phyloP scores from a whole-genome alignment of 805 yeast species.

The Candida saitoana region DNA sequence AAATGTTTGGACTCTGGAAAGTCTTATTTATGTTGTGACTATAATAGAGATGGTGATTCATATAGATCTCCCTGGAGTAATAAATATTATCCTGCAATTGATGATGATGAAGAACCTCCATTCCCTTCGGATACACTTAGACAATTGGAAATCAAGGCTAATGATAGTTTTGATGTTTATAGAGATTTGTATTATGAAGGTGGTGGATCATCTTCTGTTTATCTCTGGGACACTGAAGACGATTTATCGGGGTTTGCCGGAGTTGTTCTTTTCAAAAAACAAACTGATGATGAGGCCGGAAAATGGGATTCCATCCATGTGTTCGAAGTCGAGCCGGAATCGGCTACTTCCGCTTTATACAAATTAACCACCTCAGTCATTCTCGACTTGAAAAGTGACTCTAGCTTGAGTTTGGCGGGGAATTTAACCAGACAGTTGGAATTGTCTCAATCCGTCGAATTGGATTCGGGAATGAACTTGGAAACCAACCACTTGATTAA shows the following conservation, averaged over 20 bases:
- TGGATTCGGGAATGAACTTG: slow-evolving; percentile 32
- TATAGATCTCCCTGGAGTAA: slow-evolving; percentile 90
- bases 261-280: slow-evolving; percentile 79
- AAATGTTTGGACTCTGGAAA: slow-evolving; percentile 56
- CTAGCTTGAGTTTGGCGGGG: slow-evolving; percentile 55
- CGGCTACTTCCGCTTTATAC: slow-evolving; percentile 44
- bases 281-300: slow-evolving; percentile 46
- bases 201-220: slow-evolving; percentile 76
- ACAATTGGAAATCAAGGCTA: slow-evolving; percentile 72
- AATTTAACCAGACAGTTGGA: slow-evolving; percentile 81
- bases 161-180: slow-evolving; percentile 88
- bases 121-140: slow-evolving; percentile 66
- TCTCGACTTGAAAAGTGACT: slow-evolving; percentile 50
- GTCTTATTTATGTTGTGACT: slow-evolving; percentile 81
- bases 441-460: slow-evolving; percentile 41
- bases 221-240: slow-evolving; percentile 79
- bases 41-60: slow-evolving; percentile 91
- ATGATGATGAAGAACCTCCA: slow-evolving; percentile 59
- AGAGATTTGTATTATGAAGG: slow-evolving; percentile 95
- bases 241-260: slow-evolving; percentile 74
- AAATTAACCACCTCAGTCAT: slow-evolving; percentile 85
- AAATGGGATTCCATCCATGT: slow-evolving; percentile 95
- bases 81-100: slow-evolving; percentile 50
- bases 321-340: slow-evolving; percentile 59
- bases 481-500: slow-evolving; percentile 76